phyloP scores from a whole-genome alignment of 208 protist species.

The Herpetomonas samuelpessoai region DNA sequence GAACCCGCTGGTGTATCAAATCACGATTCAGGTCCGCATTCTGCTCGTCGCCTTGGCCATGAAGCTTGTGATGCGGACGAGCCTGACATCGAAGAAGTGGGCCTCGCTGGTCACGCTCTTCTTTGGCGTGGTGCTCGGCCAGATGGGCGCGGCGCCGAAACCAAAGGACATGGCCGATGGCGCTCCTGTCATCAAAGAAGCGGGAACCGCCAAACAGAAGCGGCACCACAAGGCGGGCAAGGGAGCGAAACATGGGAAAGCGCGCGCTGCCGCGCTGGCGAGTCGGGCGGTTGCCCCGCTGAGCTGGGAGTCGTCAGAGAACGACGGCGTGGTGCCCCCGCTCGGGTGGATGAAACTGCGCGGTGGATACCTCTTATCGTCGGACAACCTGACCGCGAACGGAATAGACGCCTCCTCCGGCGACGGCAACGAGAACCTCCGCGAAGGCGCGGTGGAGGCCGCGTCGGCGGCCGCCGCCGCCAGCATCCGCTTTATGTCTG shows the following conservation, averaged over 20 bases:
- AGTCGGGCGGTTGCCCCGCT: not conserved
- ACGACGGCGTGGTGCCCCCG: too few relatives aligned
- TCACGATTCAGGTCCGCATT: conserved; percentile 62
- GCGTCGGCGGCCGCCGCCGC: too few relatives aligned
- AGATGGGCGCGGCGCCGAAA: conserved; percentile 24
- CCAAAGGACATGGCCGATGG: conserved; percentile 11
- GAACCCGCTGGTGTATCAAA: conserved; percentile 58
- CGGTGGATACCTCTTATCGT: not conserved
- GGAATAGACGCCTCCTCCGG: not conserved
- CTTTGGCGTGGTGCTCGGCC: conserved; percentile 33
- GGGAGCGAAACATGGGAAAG: too few relatives aligned
- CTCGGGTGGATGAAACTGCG: too few relatives aligned
- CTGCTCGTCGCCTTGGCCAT: conserved; percentile 49
- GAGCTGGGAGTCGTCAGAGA: too few relatives aligned
- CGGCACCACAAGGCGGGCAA: too few relatives aligned
- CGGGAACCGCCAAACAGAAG: too few relatives aligned
- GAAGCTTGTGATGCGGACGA: conserved; percentile 15
- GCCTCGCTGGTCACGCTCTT: conserved; percentile 33
- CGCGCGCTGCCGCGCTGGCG: too few relatives aligned
- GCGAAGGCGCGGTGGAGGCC: not conserved
- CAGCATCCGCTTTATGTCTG: not conserved
- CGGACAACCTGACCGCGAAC: not conserved
- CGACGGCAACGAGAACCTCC: not conserved
- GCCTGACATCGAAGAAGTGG: conserved; percentile 47
- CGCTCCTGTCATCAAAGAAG: too few relatives aligned